Evolutionary conservation across 495 filamentous ascomycete species (phyloP), one percentile per base, ranked within the genome.

Genomic region (Tuber magnatum): DNA sequence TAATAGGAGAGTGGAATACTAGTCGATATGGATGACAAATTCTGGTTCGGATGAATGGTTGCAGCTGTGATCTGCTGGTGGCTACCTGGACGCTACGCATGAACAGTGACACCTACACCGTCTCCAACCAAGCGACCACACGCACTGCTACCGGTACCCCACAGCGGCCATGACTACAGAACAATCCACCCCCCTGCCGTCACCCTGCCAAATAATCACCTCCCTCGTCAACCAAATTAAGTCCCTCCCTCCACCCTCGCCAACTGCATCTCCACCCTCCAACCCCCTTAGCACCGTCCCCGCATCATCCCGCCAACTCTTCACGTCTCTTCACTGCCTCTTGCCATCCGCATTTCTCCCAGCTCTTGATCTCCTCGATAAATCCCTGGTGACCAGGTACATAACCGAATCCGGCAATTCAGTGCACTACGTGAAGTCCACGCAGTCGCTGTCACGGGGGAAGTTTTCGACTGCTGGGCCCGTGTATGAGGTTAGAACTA

Each of bases 331-430:
- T 24, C 88, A 89, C 81, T 87, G 85, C 69, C 82, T 89, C 6
- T 86, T 88, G 68, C 87, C 88, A 2, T 86, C 85, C 73, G 86
- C 86, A 39, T 80, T 90, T 32, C 87, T 90, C 3, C 87, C 89
- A 6, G 90, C 91, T 3, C 85, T 92, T 3, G 90, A 92, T 74
- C 86, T 92, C 35, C 84, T 92, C 32, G 90, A 92, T 76, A 88
- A 90, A 18, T 77, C 83, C 28, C 85, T 90, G 1, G 88, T 92
- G 38, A 87, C 84, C 65, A 86, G 85, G 0, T 82, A 71, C 48
- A 41, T 16, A 4, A 40, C 72, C n/a, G 56, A 32, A 8, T 8
- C 20, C 10, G 77, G 75, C 28, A 69, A 20, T 2, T 22, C 68
- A 2, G 72, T 28, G 5, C 39, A 74, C n/a, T 74, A 70, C n/a